Evolutionary conservation across 345 rosid genomes (phyloP), one percentile per base, ranked within the genome.

Genomic region (Bretschneidera sinensis): DNA sequence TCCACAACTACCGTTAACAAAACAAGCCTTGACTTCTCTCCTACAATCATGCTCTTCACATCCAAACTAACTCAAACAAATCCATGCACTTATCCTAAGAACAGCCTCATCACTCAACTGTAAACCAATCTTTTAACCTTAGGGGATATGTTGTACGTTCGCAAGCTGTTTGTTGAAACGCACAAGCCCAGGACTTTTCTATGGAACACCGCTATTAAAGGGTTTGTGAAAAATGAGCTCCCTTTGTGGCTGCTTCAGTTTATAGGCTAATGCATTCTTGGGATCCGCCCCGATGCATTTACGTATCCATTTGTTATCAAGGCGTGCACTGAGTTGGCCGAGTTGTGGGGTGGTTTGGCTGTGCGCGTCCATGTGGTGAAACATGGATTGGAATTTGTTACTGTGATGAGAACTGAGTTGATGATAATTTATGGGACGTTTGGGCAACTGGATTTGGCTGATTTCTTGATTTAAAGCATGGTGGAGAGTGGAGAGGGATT

Each of bases 161-260:
- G 80, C 49, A 39, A 75, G 21, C 19, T 81, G 80, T 81, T 81
- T 74, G 80, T 78, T 60, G 82, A 64, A 75, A 81, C 78, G 85
- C 82, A 75, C 64, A 81, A 68, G 25, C 85, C 82, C 2, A 78
- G 82, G 58, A 43, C 69, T 54, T 78, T 72, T 62, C 74, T 81
- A 15, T 81, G 85, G 85, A 81, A 78, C 74, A 75, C 80, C n/a
- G 73, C 78, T 54, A 67, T 81, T 52, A 78, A 69, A 59, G 81
- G 83, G 47, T 81, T 70, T 49, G 72, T 71, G 58, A 78, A 66
- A 64, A 78, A 75, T 21, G 63, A 66, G 19, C 59, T 73, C 33
- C 75, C 78, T 0, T 39, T 33, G 67, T 71, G 68, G 74, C 63
- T 24, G 6, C 71, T 48, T 18, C 28, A 0, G 67, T 78, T 57